Percentiles rank a stretch among this genome's conserved stretches.
These are phyloP conservation scores for Phytophthora fragariae DNA, from an alignment of 352 stramenopile genomes.

Conservation along the genomic window DNA sequence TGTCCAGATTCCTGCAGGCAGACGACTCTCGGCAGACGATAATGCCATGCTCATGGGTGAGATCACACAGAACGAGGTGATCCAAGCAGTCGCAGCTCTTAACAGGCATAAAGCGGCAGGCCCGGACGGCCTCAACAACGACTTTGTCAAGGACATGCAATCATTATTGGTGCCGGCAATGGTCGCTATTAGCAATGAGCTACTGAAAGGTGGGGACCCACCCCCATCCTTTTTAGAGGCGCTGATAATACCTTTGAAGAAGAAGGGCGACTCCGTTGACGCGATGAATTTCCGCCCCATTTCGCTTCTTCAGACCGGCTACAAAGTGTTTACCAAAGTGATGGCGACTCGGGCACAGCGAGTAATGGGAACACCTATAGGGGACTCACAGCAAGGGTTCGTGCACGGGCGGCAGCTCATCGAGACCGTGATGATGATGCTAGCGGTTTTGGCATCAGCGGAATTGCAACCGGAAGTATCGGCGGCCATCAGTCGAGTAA, in stretches of 20 bases:
- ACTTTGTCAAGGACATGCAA: background rate
- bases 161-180: background rate
- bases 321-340: too few species aligned
- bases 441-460: background rate
- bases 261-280: too few species aligned
- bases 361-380: background rate
- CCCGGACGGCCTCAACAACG: background rate
- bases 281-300: too few species aligned
- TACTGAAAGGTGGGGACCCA: background rate
- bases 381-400: constrained; percentile 3
- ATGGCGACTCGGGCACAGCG: too few species aligned
- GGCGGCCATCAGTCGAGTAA: background rate
- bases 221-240: background rate
- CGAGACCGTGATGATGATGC: constrained; percentile 4
- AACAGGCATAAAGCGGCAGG: constrained; percentile 1
- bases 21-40: too few species aligned
- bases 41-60: too few species aligned
- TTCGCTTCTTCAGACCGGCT: too few species aligned
- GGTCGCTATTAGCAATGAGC: constrained; percentile 1
- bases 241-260: background rate
- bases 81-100: too few species aligned
- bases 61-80: too few species aligned
- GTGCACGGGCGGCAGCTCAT: background rate
- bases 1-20: too few species aligned
- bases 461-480: background rate